These are phyloP conservation scores for Trichoderma reesei DNA, from an alignment of 495 filamentous ascomycete genomes.

Conservation along the genomic window DNA sequence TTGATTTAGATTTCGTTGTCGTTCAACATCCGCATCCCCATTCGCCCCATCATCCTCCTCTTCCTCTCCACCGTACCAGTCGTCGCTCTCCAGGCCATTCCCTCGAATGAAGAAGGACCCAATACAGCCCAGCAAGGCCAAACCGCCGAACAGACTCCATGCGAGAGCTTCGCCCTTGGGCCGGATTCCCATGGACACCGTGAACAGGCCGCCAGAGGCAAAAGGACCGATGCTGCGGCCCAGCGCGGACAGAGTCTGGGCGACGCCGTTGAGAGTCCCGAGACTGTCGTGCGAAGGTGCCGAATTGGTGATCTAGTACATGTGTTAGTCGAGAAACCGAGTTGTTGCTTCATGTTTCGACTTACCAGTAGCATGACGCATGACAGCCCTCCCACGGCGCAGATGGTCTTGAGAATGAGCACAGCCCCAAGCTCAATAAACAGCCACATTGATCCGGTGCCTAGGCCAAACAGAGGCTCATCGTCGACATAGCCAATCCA, in stretches of 20 bases:
- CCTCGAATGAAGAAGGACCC: conserved; percentile 64
- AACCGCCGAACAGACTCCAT: conserved; percentile 73
- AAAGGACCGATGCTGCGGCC: conserved; percentile 86
- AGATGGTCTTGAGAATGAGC: conserved; percentile 78
- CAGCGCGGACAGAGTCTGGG: conserved; percentile 86
- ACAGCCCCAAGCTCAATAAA: conserved; percentile 70
- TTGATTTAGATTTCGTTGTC: not conserved
- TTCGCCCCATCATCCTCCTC: conserved; percentile 9
- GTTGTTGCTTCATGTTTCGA: conserved; percentile 13
- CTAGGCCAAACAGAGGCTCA: conserved; percentile 31
- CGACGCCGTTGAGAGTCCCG: conserved; percentile 85
- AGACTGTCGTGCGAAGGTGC: conserved; percentile 77
- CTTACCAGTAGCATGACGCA: conserved; percentile 77
- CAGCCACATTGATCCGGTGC: conserved; percentile 50
- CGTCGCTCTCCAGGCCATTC: conserved; percentile 45
- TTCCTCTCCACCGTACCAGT: conserved; percentile 27
- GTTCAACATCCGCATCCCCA: not conserved
- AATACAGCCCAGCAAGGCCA: conserved; percentile 67
- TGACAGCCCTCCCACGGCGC: conserved; percentile 79
- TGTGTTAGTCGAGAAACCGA: conserved; percentile 12
- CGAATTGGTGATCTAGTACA: conserved; percentile 75
- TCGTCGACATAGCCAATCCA: conserved; percentile 71
- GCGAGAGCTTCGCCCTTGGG: conserved; percentile 77
- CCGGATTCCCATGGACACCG: conserved; percentile 53
- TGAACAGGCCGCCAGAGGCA: conserved; percentile 75